A percentile compares a stretch with the other conserved stretches of the same genome.
These are phyloP conservation scores for Rhizomucor pusillus DNA, from an alignment of 371 early-diverging fungal genomes.

Conservation along the genomic window DNA sequence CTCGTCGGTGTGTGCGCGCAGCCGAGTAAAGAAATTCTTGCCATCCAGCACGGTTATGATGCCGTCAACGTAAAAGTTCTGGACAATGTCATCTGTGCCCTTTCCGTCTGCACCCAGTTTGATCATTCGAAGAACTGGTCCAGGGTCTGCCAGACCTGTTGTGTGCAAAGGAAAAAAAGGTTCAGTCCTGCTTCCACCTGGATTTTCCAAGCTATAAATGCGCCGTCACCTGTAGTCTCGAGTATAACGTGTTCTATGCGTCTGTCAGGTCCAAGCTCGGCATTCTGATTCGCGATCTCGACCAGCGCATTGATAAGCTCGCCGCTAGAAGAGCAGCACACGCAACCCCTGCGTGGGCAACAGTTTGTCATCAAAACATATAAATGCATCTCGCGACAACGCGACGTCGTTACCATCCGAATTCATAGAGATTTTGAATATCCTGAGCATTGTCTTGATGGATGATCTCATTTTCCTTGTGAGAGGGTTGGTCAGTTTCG, in stretches of 20 bases:
- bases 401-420: constrained; percentile 23
- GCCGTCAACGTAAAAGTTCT: constrained; percentile 30
- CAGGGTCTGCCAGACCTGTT: constrained; percentile 33
- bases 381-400: no score
- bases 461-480: constrained; percentile 32
- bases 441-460: constrained; percentile 23
- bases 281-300: constrained; percentile 26
- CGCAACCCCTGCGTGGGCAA: constrained; percentile 26
- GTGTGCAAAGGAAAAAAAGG: no score
- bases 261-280: constrained; percentile 7
- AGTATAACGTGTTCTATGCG: constrained; percentile 27
- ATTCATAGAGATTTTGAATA: constrained; percentile 35
- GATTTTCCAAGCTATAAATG: no score
- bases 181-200: no score
- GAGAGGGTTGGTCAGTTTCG: not conserved
- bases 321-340: constrained; percentile 37
- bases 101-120: constrained; percentile 25
- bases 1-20: constrained; percentile 16
- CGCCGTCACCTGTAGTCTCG: constrained; percentile 27
- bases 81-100: constrained; percentile 29
- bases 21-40: constrained; percentile 20
- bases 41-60: constrained; percentile 32
- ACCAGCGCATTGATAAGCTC: constrained; percentile 29
- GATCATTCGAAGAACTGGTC: constrained; percentile 29
- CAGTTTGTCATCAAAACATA: no score